A percentile compares a stretch with the other conserved stretches of the same genome.
Conservation (phyloP, 768 basidiomycete genomes). For the Boletus vinaceobasis region DNA sequence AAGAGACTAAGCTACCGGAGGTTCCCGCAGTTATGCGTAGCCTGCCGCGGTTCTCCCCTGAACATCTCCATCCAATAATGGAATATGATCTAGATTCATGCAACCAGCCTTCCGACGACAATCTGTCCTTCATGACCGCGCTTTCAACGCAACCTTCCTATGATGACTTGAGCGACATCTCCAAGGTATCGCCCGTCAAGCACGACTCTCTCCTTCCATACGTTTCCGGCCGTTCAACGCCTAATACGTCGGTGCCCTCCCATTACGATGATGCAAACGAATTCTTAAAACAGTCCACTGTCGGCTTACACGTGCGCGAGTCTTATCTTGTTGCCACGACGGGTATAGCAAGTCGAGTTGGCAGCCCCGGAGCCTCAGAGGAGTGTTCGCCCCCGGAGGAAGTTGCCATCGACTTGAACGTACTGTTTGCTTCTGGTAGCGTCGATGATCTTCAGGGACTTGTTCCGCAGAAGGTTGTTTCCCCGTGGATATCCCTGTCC, state of each 20-base stretch:
- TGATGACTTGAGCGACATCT: constrained; percentile 17
- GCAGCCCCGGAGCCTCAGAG: background rate
- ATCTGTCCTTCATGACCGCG: constrained; percentile 21
- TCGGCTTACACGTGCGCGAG: background rate
- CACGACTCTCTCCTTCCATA: constrained; percentile 18
- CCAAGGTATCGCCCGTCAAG: constrained; percentile 15
- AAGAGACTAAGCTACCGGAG: background rate
- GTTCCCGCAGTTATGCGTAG: background rate
- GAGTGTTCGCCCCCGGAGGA: background rate
- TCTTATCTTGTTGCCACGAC: background rate
- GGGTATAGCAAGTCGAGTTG: background rate
- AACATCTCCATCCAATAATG: constrained; percentile 7
- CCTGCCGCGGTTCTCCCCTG: background rate
- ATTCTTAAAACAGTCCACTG: background rate
- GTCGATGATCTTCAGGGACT: background rate
- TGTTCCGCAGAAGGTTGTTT: background rate
- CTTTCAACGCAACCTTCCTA: constrained; percentile 24
- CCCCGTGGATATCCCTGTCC: background rate
- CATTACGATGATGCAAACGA: constrained; percentile 14
- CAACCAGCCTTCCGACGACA: constrained; percentile 19
- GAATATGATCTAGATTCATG: constrained; percentile 10
- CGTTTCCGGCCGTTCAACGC: constrained; percentile 20
- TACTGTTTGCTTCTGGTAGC: background rate
- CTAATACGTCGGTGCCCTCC: constrained; percentile 25
- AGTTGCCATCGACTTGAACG: background rate